phyloP scores from a whole-genome alignment of 257 asterid species.

The Solanum medicagineum region DNA sequence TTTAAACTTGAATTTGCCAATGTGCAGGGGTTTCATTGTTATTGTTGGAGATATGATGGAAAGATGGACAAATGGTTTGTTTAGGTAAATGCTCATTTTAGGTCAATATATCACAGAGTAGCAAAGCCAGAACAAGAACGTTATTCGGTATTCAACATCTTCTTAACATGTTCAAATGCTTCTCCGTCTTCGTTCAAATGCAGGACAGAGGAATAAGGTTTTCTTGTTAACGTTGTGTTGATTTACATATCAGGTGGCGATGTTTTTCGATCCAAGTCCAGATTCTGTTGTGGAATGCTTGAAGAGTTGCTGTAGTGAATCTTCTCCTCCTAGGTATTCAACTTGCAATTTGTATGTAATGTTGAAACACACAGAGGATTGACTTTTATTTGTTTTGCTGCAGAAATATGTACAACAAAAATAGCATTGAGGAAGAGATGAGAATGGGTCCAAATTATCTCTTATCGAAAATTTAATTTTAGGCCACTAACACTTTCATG shows the following conservation, averaged over 20 bases:
- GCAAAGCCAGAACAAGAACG: conserved; percentile 36
- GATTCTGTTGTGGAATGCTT: conserved; percentile 52
- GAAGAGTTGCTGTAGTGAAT: conserved; percentile 38
- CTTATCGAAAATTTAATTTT: neutral
- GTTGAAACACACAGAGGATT: neutral
- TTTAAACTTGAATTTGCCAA: neutral
- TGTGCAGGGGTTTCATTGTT: conserved; percentile 41
- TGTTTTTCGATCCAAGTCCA: conserved; percentile 43
- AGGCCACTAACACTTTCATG: neutral
- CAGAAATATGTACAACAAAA: neutral
- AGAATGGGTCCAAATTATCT: neutral
- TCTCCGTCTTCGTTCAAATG: neutral
- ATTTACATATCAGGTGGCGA: conserved; percentile 27
- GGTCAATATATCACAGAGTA: conserved; percentile 50
- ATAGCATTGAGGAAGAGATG: neutral
- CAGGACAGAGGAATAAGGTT: neutral
- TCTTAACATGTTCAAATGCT: neutral
- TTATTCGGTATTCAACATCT: conserved; percentile 22
- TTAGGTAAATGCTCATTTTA: conserved; percentile 2
- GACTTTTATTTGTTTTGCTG: neutral
- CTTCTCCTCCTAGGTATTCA: conserved; percentile 14
- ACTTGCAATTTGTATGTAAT: neutral
- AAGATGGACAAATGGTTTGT: conserved; percentile 55
- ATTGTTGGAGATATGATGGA: conserved; percentile 53
- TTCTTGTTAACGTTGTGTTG: neutral